phyloP scores from a whole-genome alignment of 495 filamentous ascomycete genomes.

The Neurospora sp. region DNA sequence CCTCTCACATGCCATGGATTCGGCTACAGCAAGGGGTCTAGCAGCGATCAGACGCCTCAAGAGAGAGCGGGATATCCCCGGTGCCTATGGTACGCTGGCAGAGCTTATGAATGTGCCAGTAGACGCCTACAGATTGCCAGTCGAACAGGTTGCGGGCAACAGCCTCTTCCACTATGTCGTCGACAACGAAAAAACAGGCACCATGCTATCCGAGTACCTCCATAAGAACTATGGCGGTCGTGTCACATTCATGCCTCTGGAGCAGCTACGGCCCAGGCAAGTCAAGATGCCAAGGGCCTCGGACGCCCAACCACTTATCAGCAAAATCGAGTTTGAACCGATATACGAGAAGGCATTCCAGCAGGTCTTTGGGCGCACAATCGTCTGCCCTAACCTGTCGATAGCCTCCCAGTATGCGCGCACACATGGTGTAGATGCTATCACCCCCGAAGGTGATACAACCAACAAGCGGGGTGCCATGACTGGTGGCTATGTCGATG shows the following conservation, averaged over 20 bases:
- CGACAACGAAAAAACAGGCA: slow-evolving; percentile 82
- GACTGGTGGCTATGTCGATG: slow-evolving; percentile 86
- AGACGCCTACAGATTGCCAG: slow-evolving; percentile 78
- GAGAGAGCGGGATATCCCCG: slow-evolving; percentile 61
- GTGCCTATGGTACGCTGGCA: slow-evolving; percentile 87
- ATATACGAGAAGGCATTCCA: slow-evolving; percentile 76
- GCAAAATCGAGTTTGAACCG: slow-evolving; percentile 71
- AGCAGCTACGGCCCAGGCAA: slow-evolving; percentile 56
- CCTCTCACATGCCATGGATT: slow-evolving; percentile 80
- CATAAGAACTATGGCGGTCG: slow-evolving; percentile 74
- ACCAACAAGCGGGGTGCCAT: slow-evolving; percentile 90
- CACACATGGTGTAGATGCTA: slow-evolving; percentile 80
- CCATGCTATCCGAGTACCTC: slow-evolving; percentile 66
- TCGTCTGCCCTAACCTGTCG: slow-evolving; percentile 82
- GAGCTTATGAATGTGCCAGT: slow-evolving; percentile 72
- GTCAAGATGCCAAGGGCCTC: slow-evolving; percentile 71
- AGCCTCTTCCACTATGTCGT: slow-evolving; percentile 96
- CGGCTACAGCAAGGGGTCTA: slow-evolving; percentile 72
- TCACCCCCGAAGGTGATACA: slow-evolving; percentile 88
- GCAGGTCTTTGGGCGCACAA: slow-evolving; percentile 91
- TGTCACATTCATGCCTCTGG: slow-evolving; percentile 90
- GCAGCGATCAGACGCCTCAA: slow-evolving; percentile 73
- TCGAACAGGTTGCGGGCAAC: slow-evolving; percentile 85
- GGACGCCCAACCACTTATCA: slow-evolving; percentile 78
- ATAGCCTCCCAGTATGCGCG: slow-evolving; percentile 82